A percentile compares a stretch with the other conserved stretches of the same genome.
Conservation (phyloP, 2,329 filamentous ascomycete species). For the Podosphaera xanthii region DNA sequence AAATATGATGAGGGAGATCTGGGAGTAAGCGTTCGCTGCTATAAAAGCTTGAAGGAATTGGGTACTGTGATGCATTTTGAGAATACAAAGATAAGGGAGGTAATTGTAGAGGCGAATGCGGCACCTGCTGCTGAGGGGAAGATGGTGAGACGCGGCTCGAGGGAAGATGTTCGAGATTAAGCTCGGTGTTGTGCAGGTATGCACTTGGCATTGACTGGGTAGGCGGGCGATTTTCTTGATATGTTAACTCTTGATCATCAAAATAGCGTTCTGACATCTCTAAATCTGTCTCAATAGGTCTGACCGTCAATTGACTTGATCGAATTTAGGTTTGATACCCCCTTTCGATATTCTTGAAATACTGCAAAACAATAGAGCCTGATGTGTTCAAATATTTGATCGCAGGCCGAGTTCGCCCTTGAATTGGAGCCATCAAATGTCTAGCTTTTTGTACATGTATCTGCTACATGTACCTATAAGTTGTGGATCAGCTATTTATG, state of each 20-base stretch:
- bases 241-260: constrained; percentile 1
- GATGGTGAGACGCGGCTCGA: neutral
- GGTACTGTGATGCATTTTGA: neutral
- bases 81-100: neutral
- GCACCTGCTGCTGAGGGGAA: neutral
- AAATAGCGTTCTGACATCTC: constrained; percentile 1
- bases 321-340: neutral
- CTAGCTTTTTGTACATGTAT: too few species aligned
- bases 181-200: neutral
- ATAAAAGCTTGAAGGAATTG: neutral
- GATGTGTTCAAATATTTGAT: too few species aligned
- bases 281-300: neutral
- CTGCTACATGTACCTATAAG: too few species aligned
- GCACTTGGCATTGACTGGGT: neutral
- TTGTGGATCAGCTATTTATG: too few species aligned
- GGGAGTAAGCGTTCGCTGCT: constrained; percentile 1
- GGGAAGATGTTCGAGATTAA: neutral
- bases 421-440: too few species aligned
- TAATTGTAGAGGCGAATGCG: neutral
- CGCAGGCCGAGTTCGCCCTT: too few species aligned
- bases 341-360: neutral
- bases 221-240: constrained; percentile 1
- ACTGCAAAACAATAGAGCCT: too few species aligned
- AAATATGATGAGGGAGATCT: constrained; percentile 5
- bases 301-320: neutral